Evolutionary conservation across 140 eudicot species (phyloP), one percentile per base, ranked within the genome.

Genomic region (Flaveria floridana): DNA sequence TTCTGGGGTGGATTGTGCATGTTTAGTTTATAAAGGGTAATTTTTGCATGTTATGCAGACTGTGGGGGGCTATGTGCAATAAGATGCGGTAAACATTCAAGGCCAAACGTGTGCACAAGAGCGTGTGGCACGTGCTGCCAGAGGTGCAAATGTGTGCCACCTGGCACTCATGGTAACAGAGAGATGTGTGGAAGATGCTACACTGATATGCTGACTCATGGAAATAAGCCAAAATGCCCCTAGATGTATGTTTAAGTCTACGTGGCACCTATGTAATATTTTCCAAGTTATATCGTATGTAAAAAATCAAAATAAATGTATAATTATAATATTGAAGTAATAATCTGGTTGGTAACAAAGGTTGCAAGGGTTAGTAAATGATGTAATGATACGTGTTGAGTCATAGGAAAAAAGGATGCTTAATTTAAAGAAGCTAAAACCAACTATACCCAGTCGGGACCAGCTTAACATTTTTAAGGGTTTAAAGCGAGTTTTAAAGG

Each of bases 91-190:
- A 57, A 69, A 10, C 89, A 86, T 73, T 89, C 96, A 15, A 81
- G 92, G 82, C 92, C 88, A 50, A 89, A 89, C 75, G 78, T 86
- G 74, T 89, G 92, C 85, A 83, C 61, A 12, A 85, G 92, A 73
- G 96, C 96, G 52, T 89, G 96, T 62, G 96, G 96, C 51, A 85
- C 92, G 30, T 86, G 96, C 82, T 89, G 96, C 57, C 74, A 55
- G 47, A 83, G 96, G 80, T 89, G 96, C 81, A 86, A 79, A 15
- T 86, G 96, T 74, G 92, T 89, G 77, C 96, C 96, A 57, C 92
- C 96, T 20, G 92, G 92, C 59, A 89, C 96, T 2, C 79, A 79
- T 15, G 96, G 92, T 23, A 86, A 89, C 70, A 80, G 90, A 67
- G 88, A 89, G 71, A 11, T 21, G 71, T 89, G 96, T 74, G 96